These are phyloP conservation scores for Vitis cinerea DNA, from an alignment of 164 flowering plant genomes.

Conservation along the genomic window DNA sequence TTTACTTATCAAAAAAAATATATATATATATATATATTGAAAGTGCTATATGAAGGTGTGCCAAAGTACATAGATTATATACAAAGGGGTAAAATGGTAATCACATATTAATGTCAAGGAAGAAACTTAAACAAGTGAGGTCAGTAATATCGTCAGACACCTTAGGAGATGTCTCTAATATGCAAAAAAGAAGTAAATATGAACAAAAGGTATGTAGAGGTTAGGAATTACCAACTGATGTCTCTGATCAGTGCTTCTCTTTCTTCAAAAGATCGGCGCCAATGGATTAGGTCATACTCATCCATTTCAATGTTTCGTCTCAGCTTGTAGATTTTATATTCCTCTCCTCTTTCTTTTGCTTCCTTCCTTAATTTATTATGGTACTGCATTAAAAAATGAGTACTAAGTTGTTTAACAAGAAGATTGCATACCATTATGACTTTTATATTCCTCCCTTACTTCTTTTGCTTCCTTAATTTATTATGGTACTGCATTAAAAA, in stretches of 20 bases:
- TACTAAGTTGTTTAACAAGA: background rate
- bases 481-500: slow-evolving; percentile 49
- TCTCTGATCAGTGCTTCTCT: slow-evolving; percentile 93
- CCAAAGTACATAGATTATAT: too few relatives aligned
- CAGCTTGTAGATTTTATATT: slow-evolving; percentile 59
- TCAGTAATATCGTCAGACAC: too few relatives aligned
- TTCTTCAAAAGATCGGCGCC: slow-evolving; percentile 93
- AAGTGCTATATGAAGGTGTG: too few relatives aligned
- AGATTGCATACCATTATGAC: slow-evolving; percentile 23
- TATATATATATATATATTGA: too few relatives aligned
- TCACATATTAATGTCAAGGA: too few relatives aligned
- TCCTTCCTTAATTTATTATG: slow-evolving; percentile 58
- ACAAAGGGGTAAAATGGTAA: too few relatives aligned
- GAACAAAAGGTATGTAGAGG: background rate
- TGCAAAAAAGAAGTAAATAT: background rate
- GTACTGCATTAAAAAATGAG: slow-evolving; percentile 34
- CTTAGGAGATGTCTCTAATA: background rate
- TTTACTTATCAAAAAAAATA: too few relatives aligned
- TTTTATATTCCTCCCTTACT: slow-evolving; percentile 70
- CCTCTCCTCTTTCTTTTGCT: slow-evolving; percentile 78
- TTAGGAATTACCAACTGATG: slow-evolving; percentile 67
- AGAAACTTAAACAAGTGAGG: too few relatives aligned
- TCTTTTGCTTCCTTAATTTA: slow-evolving; percentile 61
- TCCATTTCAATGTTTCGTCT: slow-evolving; percentile 92
- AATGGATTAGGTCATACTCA: slow-evolving; percentile 90